A percentile compares a stretch with the other conserved stretches of the same genome.
phyloP scores from a whole-genome alignment of 306 rosid species.

The Styphnolobium japonicum region DNA sequence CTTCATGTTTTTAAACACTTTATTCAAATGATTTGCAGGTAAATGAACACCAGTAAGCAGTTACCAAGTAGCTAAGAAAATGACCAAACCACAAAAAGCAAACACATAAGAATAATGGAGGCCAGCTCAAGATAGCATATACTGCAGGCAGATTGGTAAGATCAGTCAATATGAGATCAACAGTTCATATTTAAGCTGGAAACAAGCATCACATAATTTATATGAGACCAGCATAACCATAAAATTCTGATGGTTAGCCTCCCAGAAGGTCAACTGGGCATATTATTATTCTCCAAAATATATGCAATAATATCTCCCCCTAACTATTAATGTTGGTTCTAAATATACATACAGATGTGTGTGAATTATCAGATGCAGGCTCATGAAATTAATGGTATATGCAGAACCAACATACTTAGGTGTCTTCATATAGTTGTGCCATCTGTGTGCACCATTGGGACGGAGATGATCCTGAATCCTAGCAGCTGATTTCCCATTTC shows the following conservation, averaged over 20 bases:
- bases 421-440: slow-evolving; percentile 97
- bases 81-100: not conserved
- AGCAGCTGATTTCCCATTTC: slow-evolving; percentile 98
- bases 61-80: not conserved
- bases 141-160: slow-evolving; percentile 2
- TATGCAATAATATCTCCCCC: slow-evolving; percentile 9
- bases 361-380: slow-evolving; percentile 5
- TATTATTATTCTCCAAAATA: slow-evolving; percentile 16
- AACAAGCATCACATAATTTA: not conserved
- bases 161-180: slow-evolving; percentile 4
- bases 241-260: slow-evolving; percentile 15
- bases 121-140: not conserved
- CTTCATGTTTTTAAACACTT: not conserved
- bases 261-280: not conserved
- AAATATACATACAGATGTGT: not conserved
- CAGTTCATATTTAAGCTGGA: not conserved
- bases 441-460: slow-evolving; percentile 98
- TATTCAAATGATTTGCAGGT: not conserved
- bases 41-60: not conserved
- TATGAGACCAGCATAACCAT: slow-evolving; percentile 22
- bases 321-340: not conserved
- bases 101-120: not conserved
- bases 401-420: slow-evolving; percentile 62
- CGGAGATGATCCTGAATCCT: slow-evolving; percentile 95
- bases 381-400: slow-evolving; percentile 16